These are phyloP conservation scores for Theileria annulata DNA, from an alignment of 169 alveolate species.

Conservation along the genomic window DNA sequence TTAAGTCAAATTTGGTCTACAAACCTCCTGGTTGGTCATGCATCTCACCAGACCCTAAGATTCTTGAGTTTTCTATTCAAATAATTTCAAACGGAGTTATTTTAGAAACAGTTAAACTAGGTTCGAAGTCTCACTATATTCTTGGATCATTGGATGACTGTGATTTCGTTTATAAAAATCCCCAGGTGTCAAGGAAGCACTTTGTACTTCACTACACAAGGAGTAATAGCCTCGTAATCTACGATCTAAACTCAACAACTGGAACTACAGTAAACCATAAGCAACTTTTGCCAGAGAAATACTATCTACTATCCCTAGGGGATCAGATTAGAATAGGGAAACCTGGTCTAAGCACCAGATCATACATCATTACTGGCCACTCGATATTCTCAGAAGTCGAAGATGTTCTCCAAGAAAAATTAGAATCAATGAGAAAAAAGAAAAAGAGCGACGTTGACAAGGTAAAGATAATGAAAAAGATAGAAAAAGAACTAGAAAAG, in stretches of 20 bases:
- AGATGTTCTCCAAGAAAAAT: not conserved
- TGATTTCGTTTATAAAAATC: conserved; percentile 55
- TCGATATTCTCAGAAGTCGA: conserved; percentile 31
- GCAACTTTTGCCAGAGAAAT: conserved; percentile 35
- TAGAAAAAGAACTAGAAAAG: conserved; percentile 13
- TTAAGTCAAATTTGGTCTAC: conserved; percentile 28
- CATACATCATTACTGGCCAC: conserved; percentile 35
- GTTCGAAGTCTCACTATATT: conserved; percentile 21
- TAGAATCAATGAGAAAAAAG: conserved; percentile 9
- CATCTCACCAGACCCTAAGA: conserved; percentile 21
- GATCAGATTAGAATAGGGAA: conserved; percentile 65
- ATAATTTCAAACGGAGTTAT: conserved; percentile 50
- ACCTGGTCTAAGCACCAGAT: conserved; percentile 46
- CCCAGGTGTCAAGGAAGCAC: conserved; percentile 61
- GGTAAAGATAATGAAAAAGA: conserved; percentile 29
- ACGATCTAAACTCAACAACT: conserved; percentile 50
- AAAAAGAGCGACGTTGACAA: conserved; percentile 17
- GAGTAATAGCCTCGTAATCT: conserved; percentile 36
- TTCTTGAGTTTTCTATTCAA: conserved; percentile 23
- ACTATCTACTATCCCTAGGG: conserved; percentile 45
- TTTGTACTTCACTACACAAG: conserved; percentile 54
- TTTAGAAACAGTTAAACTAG: conserved; percentile 34
- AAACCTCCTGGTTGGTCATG: conserved; percentile 56
- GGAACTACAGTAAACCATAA: conserved; percentile 64
- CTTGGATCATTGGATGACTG: conserved; percentile 68